phyloP scores from a whole-genome alignment of 768 basidiomycete genomes.

The Arthromyces matolae region DNA sequence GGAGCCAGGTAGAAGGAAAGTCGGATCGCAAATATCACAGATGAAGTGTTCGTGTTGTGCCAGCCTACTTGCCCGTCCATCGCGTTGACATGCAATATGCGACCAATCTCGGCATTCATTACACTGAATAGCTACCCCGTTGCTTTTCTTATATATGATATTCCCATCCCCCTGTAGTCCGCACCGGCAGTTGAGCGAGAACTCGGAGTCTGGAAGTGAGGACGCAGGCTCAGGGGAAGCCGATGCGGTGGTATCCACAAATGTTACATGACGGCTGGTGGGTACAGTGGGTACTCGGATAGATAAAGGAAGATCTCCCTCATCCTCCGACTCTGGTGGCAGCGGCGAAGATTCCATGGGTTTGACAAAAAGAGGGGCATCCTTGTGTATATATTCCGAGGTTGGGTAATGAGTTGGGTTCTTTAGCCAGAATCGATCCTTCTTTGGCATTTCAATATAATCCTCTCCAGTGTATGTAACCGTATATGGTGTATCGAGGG shows the following conservation, averaged over 20 bases:
- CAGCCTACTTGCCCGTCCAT: constrained; percentile 19
- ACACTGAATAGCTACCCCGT: constrained; percentile 21
- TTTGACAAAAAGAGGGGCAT: neutral
- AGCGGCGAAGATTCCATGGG: neutral
- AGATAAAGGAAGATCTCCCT: too few relatives aligned
- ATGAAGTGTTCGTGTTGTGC: constrained; percentile 7
- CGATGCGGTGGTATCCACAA: neutral
- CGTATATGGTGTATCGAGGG: constrained; percentile 1
- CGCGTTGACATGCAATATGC: constrained; percentile 24
- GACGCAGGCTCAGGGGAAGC: neutral
- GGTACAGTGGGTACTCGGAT: neutral
- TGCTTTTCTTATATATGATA: neutral
- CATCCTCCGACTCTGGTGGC: neutral
- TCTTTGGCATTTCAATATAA: constrained; percentile 1
- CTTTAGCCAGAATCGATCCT: constrained; percentile 11
- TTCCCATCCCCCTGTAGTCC: neutral
- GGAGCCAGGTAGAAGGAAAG: neutral
- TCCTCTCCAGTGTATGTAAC: constrained; percentile 1
- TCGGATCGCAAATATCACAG: constrained; percentile 16
- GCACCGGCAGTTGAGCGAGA: neutral
- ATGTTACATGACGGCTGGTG: neutral
- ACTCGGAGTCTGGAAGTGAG: neutral
- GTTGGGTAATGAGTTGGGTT: constrained; percentile 7
- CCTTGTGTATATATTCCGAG: constrained; percentile 11
- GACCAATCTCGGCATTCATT: constrained; percentile 19